These are phyloP conservation scores for Yamadazyma jaroonii DNA, from an alignment of 1,139 yeast genomes.

Conservation along the genomic window DNA sequence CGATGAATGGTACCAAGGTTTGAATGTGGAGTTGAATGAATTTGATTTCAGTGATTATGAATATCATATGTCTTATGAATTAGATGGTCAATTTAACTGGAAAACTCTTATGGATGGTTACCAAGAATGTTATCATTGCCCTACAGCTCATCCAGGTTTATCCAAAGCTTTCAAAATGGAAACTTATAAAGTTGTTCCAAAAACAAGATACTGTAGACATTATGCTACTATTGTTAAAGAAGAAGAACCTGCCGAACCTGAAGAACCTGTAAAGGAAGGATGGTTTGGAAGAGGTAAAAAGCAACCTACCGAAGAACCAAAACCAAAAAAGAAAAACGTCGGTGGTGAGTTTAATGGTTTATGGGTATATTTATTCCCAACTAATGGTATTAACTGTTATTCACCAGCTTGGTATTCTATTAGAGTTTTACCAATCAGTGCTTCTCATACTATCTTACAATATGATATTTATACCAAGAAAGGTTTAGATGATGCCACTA, in stretches of 20 bases:
- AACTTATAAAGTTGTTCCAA: conserved; percentile 62
- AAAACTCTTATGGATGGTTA: conserved; percentile 66
- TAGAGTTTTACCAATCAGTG: conserved; percentile 53
- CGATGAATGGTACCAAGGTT: conserved; percentile 51
- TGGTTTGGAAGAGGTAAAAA: conserved; percentile 47
- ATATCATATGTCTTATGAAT: conserved; percentile 63
- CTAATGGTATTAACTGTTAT: conserved; percentile 59
- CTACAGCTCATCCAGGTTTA: conserved; percentile 63
- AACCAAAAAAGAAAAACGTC: conserved; percentile 28
- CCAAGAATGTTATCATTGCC: conserved; percentile 67
- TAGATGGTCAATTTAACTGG: conserved; percentile 64
- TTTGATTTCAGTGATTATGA: conserved; percentile 60
- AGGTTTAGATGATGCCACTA: conserved; percentile 48
- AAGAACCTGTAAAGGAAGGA: conserved; percentile 15
- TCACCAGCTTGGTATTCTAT: conserved; percentile 68
- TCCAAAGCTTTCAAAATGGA: conserved; percentile 58
- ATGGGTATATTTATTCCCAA: conserved; percentile 61
- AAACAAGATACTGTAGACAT: conserved; percentile 57
- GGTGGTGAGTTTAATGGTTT: conserved; percentile 61
- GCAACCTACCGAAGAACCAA: conserved; percentile 17
- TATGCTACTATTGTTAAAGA: conserved; percentile 30
- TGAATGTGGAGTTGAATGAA: conserved; percentile 50
- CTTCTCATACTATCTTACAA: conserved; percentile 54
- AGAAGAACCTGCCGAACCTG: conserved; percentile 10
- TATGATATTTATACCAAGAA: conserved; percentile 62